Evolutionary conservation across 1,284 basidiomycete genomes (phyloP), one percentile per base, ranked within the genome.

Genomic region (Cryptococcus sp.): DNA sequence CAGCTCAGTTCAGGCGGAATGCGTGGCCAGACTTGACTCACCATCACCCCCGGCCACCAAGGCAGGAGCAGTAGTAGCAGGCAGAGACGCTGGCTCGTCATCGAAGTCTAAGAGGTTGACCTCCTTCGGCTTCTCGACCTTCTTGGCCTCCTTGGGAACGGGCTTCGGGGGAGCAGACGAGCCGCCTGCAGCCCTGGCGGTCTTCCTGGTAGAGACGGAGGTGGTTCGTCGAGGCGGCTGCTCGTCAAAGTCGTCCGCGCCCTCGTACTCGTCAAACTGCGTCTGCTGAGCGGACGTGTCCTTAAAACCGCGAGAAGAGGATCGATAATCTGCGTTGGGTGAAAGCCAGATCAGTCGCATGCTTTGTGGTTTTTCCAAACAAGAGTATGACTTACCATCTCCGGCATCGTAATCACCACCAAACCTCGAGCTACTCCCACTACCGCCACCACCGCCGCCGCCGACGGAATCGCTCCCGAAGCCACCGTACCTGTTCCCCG

Each of bases 231-330:
- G 78, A 35, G 75, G 78, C 2, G 78, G 57, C 33, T 57, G 56
- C 35, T 72, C 72, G 40, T 85, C 82, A 63, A 98, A 96, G 71
- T 93, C 91, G 55, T 96, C 96, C 1, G 96, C 95, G 4, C 95
- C 96, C 66, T 97, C 90, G 75, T 98, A 98, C 75, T 97, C 95
- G 67, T 98, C 94, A 40, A 67, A 75, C 33, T 67, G 65, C 33
- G 43, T 44, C 18, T 48, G 46, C 20, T 56, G 44, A 9, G 53
- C 68, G 85, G 95, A 50, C 0, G 52, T 54, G 16, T 57, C 55
- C 7, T 55, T 36, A 52, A 55, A 56, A 20, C 33, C 53, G 33
- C 60, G 40, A 12, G 56, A 65, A 1, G 65, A 63, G 2, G 63
- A 57, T 21, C 68, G 62, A 47, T 70, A 70, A 49, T 70, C 66